Conservation (phyloP, 179 eudicot genomes). For the Camellia oleifera region DNA sequence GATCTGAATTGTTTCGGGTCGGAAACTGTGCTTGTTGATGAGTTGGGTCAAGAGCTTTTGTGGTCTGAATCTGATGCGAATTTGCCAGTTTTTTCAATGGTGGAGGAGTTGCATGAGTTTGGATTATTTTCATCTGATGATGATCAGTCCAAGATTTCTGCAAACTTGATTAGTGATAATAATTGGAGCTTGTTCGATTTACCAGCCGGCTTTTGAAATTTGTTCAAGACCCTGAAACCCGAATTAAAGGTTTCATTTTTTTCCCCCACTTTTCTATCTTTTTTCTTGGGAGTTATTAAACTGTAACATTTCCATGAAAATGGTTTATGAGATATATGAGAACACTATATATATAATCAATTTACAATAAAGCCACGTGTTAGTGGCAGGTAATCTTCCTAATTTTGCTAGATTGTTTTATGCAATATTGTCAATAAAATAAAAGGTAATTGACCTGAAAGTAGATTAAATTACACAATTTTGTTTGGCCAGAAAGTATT, state of each 20-base stretch:
- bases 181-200: conserved; percentile 56
- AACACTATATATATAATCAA: background rate
- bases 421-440: too few species aligned
- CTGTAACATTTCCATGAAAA: too few species aligned
- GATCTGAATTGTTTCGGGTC: conserved; percentile 24
- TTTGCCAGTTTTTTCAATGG: conserved; percentile 18
- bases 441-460: too few species aligned
- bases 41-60: conserved; percentile 38
- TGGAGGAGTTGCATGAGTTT: conserved; percentile 39
- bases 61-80: conserved; percentile 37
- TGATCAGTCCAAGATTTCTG: conserved; percentile 24
- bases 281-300: too few species aligned
- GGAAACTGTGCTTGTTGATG: conserved; percentile 18
- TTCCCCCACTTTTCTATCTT: background rate
- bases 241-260: background rate
- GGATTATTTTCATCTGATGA: conserved; percentile 40
- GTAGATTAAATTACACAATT: too few species aligned
- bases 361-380: background rate
- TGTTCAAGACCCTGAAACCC: conserved; percentile 36
- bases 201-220: conserved; percentile 28
- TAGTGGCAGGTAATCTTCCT: background rate
- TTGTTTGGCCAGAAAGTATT: too few species aligned
- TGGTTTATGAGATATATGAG: background rate
- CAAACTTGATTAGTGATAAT: conserved; percentile 36
- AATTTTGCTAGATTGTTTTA: too few species aligned